A percentile compares a stretch with the other conserved stretches of the same genome.
Evolutionary conservation across 495 filamentous ascomycete species (phyloP).

Genomic region (Tetracladium marchalianum): DNA sequence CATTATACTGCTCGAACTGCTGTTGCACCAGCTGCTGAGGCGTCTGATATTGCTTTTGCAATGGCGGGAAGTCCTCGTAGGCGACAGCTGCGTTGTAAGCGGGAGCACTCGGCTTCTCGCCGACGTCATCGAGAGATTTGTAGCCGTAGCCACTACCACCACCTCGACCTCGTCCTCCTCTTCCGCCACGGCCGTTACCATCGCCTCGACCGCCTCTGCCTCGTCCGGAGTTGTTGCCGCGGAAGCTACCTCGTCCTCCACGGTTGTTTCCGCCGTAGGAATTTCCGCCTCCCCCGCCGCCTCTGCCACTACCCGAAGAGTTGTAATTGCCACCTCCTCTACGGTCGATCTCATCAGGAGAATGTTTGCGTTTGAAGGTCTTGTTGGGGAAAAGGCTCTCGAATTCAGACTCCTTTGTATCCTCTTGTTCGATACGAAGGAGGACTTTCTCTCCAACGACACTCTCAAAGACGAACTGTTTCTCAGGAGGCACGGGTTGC

Average conservation of each 20-base stretch:
- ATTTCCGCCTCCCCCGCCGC: slow-evolving; percentile 21
- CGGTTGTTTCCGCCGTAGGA: slow-evolving; percentile 30
- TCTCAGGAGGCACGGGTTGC: slow-evolving; percentile 62
- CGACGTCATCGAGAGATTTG: slow-evolving; percentile 35
- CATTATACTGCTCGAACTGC: slow-evolving; percentile 17
- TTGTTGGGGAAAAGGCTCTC: slow-evolving; percentile 48
- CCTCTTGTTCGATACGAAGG: slow-evolving; percentile 67
- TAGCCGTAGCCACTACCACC: slow-evolving; percentile 35
- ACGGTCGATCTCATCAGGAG: slow-evolving; percentile 34
- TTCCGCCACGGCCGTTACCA: slow-evolving; percentile 26
- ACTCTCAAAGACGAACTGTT: slow-evolving; percentile 60
- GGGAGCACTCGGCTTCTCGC: slow-evolving; percentile 25
- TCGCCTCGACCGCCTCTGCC: slow-evolving; percentile 15
- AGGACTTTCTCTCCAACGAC: slow-evolving; percentile 79
- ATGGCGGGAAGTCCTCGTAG: slow-evolving; percentile 22
- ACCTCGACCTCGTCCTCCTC: slow-evolving; percentile 35
- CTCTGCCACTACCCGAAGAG: slow-evolving; percentile 28
- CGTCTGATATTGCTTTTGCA: slow-evolving; percentile 22
- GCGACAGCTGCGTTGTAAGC: slow-evolving; percentile 19
- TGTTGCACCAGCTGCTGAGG: slow-evolving; percentile 18
- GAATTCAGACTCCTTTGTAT: slow-evolving; percentile 42
- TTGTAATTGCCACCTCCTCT: slow-evolving; percentile 24
- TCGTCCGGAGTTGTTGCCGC: slow-evolving; percentile 17
- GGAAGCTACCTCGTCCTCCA: slow-evolving; percentile 1
- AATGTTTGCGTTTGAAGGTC: slow-evolving; percentile 44